Evolutionary conservation across 2,329 filamentous ascomycete species (phyloP), one percentile per base, ranked within the genome.

Genomic region (Thielaviopsis populi): DNA sequence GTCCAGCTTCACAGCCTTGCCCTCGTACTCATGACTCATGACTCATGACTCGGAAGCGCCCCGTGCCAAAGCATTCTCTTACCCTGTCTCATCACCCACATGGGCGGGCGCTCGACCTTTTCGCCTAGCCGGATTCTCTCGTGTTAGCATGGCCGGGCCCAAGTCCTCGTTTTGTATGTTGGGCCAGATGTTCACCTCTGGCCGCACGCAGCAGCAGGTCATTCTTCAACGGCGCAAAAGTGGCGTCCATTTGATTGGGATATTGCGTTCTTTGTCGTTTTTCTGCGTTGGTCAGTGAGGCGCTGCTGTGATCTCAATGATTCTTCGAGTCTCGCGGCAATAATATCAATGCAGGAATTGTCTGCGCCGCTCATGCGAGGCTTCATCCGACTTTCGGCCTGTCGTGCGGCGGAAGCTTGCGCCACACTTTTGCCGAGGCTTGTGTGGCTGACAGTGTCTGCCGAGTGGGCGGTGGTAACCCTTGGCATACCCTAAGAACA

Each of bases 31-130:
- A 19, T 42, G 42, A 22, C 30, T 33, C 10, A 15, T 27, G 41
- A 15, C 22, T 54, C 22, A 37, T 27, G 37, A 54, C 24, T 30
- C 22, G 30, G 37, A 56, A 59, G 15, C 24, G 27, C 17, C 43
- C 27, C 3, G 22, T 42, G 48, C 27, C 50, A 19, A 56, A 33
- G 8, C 8, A 37, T 33, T 33, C 27, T 56, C 74, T 74, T 79
- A 92, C 91, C 91, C 84, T 99, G 94, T 76, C 94, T 88, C 94
- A 99, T 99, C 73, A 99, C 91, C 94, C 94, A 99, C 79, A 95
- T 89, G 65, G 94, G 94, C 67, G 94, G 88, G 68, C 94, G 85
- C 76, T 96, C 91, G 69, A 97, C 89, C 73, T 85, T 85, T 76
- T 96, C 82, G 74, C 92, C 91, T 95, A 67, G 15, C 17, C 1